These are phyloP conservation scores for Mycena galopus DNA, from an alignment of 768 basidiomycete genomes.

Conservation along the genomic window DNA sequence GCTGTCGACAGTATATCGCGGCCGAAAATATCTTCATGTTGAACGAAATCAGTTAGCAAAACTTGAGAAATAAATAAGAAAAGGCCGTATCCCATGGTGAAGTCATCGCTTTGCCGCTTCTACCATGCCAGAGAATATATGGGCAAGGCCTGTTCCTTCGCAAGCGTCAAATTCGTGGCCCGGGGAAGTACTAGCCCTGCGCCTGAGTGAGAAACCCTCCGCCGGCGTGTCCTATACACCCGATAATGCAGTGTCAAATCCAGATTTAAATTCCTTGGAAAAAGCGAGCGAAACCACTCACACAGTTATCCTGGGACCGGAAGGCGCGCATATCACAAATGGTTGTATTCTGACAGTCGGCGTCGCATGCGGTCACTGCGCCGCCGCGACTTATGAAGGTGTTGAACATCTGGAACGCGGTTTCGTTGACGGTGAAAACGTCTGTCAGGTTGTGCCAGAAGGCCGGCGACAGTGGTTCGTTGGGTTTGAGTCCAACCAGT, in stretches of 20 bases:
- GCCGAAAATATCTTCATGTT: conserved; percentile 52
- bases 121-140: conserved; percentile 16
- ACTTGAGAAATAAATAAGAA: too few species aligned
- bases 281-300: background rate
- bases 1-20: too few species aligned
- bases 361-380: conserved; percentile 40
- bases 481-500: conserved; percentile 39
- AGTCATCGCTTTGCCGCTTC: background rate
- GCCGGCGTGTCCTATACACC: conserved; percentile 16
- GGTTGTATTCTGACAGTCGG: conserved; percentile 44
- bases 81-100: background rate
- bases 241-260: background rate
- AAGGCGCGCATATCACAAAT: conserved; percentile 51
- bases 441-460: conserved; percentile 59
- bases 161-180: conserved; percentile 16
- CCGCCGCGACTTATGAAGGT: conserved; percentile 44
- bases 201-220: conserved; percentile 4
- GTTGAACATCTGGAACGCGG: conserved; percentile 49
- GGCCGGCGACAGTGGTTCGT: conserved; percentile 47
- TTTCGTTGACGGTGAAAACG: conserved; percentile 46
- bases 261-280: too few species aligned
- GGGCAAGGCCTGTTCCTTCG: conserved; percentile 16
- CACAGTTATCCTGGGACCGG: conserved; percentile 46
- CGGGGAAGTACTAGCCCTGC: background rate
- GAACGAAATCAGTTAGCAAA: conserved; percentile 45